Percentiles rank a stretch among this genome's conserved stretches.
Conservation (phyloP, 2,329 filamentous ascomycete genomes). For the Emericellopsis atlantica region DNA sequence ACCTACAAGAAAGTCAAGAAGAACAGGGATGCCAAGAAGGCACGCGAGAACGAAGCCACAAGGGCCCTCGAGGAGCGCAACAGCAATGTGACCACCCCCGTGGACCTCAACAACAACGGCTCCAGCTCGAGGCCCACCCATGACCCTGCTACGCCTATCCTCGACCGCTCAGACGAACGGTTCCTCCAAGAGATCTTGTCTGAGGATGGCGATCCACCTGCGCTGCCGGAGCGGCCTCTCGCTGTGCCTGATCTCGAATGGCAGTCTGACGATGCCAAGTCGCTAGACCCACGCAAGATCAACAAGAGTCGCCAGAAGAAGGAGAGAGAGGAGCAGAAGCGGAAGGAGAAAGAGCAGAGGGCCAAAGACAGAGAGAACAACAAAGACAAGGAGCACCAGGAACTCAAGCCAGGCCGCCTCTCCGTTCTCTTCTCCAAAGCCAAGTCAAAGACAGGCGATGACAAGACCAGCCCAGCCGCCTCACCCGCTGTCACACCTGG, state of each 20-base stretch:
- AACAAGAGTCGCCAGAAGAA: slow-evolving; percentile 1
- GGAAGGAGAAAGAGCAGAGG: slow-evolving; percentile 8
- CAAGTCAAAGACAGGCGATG: slow-evolving; percentile 24
- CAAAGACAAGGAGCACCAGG: slow-evolving; percentile 12
- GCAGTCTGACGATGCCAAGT: slow-evolving; percentile 21
- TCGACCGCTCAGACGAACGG: slow-evolving; percentile 42
- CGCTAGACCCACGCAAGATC: slow-evolving; percentile 3
- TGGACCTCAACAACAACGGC: slow-evolving; percentile 11
- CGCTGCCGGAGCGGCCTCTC: slow-evolving; percentile 37
- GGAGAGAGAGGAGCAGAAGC: not conserved
- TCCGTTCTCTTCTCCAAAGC: slow-evolving; percentile 21
- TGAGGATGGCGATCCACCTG: slow-evolving; percentile 30
- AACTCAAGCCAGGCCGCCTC: slow-evolving; percentile 21
- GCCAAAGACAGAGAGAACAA: slow-evolving; percentile 14
- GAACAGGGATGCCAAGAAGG: slow-evolving; percentile 35
- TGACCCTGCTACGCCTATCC: slow-evolving; percentile 26
- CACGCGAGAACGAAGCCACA: slow-evolving; percentile 8
- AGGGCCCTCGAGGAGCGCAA: not conserved
- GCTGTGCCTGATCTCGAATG: slow-evolving; percentile 37
- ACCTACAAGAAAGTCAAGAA: slow-evolving; percentile 51
- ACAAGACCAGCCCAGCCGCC: slow-evolving; percentile 20
- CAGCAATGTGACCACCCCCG: slow-evolving; percentile 3
- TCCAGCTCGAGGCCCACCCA: slow-evolving; percentile 12
- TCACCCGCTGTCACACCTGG: slow-evolving; percentile 14
- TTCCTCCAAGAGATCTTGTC: slow-evolving; percentile 44